Conservation (phyloP, 495 filamentous ascomycete species). For the Aspergillus ostianus region DNA sequence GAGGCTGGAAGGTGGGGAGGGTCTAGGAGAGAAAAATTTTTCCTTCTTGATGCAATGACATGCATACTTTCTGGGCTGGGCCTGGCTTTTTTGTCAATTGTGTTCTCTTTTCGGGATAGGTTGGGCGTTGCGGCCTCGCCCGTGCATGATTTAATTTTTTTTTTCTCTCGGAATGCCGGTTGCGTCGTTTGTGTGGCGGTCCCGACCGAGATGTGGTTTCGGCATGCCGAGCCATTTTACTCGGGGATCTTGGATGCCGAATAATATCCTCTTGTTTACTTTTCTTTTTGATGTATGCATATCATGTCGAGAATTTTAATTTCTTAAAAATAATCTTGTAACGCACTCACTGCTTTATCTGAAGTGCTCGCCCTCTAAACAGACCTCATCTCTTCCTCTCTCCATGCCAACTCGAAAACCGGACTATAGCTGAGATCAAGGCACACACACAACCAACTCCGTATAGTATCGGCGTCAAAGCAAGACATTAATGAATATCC, state of each 20-base stretch:
- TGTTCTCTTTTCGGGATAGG: neutral
- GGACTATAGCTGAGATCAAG: too few species aligned
- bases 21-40: neutral
- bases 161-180: neutral
- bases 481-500: neutral
- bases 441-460: too few species aligned
- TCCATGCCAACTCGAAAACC: neutral
- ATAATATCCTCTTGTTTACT: neutral
- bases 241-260: neutral
- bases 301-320: too few species aligned
- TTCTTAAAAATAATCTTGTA: too few species aligned
- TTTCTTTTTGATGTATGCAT: neutral
- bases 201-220: neutral
- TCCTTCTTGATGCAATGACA: neutral
- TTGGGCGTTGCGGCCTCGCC: neutral
- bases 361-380: neutral
- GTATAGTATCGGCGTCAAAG: neutral
- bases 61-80: too few species aligned
- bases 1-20: neutral
- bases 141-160: neutral
- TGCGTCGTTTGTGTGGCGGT: neutral
- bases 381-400: neutral
- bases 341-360: neutral
- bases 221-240: neutral
- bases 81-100: too few species aligned